phyloP scores from a whole-genome alignment of 2,329 filamentous ascomycete species.

The Colletotrichum theobromicola region DNA sequence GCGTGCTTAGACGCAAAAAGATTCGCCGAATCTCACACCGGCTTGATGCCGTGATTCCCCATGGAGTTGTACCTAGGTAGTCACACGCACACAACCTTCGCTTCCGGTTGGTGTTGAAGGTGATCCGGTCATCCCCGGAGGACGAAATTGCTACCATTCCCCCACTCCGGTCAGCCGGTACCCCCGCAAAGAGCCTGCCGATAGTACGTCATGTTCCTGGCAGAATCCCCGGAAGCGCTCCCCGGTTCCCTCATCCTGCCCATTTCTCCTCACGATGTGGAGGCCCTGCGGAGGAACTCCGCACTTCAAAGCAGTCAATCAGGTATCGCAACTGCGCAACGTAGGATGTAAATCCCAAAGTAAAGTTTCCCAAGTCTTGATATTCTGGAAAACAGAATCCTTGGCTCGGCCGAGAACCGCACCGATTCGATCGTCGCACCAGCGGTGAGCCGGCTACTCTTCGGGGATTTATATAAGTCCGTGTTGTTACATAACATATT shows the following conservation, averaged over 20 bases:
- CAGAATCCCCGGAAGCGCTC: background rate
- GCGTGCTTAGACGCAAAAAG: background rate
- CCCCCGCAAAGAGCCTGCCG: background rate
- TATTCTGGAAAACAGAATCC: background rate
- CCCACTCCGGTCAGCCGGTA: background rate
- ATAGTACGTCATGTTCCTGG: background rate
- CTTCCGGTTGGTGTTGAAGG: background rate
- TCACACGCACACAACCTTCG: background rate
- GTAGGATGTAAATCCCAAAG: background rate
- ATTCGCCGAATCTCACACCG: background rate
- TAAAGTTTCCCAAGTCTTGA: background rate
- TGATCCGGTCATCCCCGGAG: background rate
- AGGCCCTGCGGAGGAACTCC: background rate
- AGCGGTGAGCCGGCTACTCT: constrained; percentile 1
- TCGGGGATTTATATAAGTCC: background rate
- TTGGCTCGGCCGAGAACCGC: background rate
- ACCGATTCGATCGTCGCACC: background rate
- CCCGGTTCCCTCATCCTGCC: background rate
- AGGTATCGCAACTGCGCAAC: background rate
- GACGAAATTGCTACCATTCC: background rate
- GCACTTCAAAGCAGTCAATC: background rate
- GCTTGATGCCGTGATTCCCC: background rate
- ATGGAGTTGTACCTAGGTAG: background rate
- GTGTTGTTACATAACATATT: background rate
- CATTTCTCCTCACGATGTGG: background rate